phyloP scores from a whole-genome alignment of 2,329 filamentous ascomycete species.

The Akanthomyces lecanii region DNA sequence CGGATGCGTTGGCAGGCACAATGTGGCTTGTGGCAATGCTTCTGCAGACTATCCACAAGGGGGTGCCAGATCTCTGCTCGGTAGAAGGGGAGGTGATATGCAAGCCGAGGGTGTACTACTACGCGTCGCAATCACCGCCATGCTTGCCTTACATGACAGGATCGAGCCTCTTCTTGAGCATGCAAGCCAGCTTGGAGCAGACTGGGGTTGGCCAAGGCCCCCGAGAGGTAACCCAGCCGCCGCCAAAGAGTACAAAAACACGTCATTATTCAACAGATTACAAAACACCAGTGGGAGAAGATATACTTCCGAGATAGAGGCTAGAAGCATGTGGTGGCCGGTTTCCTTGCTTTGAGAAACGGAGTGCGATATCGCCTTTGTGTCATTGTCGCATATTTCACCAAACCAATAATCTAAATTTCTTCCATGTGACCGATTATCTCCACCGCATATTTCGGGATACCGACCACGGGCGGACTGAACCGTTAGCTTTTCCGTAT shows the following conservation, averaged over 20 bases:
- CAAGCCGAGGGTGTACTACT: not conserved
- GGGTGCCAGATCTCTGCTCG: slow-evolving; percentile 1
- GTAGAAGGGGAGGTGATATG: not conserved
- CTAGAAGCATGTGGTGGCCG: not conserved
- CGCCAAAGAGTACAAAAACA: not conserved
- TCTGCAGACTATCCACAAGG: not conserved
- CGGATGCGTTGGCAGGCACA: slow-evolving; percentile 1
- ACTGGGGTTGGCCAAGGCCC: not conserved
- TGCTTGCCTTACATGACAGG: slow-evolving; percentile 9
- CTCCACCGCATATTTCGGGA: not conserved
- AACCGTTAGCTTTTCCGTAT: not conserved
- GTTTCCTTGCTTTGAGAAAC: not conserved
- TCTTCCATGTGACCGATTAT: slow-evolving; percentile 3
- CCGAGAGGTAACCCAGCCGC: not conserved
- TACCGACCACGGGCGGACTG: not conserved
- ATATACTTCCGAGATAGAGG: not conserved
- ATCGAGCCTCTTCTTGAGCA: not conserved
- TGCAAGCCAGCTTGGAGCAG: not conserved
- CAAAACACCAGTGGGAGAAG: not conserved
- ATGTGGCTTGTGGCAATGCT: slow-evolving; percentile 6
- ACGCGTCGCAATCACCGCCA: not conserved
- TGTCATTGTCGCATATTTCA: not conserved
- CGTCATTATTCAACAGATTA: not conserved
- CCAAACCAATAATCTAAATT: not conserved
- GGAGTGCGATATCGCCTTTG: not conserved